A percentile compares a stretch with the other conserved stretches of the same genome.
These are phyloP conservation scores for Ballota nigra DNA, from an alignment of 257 asterid genomes.

Conservation along the genomic window DNA sequence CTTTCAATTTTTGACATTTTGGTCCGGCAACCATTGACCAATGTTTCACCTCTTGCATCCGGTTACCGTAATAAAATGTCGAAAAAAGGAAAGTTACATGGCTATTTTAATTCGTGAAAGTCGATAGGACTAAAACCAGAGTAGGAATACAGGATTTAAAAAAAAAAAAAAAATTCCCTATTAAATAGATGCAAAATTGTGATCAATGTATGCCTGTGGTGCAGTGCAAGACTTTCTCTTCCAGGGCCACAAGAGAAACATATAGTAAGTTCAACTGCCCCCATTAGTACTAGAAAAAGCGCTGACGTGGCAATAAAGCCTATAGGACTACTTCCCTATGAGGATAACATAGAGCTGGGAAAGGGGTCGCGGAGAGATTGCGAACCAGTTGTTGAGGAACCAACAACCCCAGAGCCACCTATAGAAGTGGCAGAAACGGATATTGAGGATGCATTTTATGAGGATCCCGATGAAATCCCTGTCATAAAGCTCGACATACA, in stretches of 20 bases:
- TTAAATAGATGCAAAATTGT: background rate
- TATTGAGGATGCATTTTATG: slow-evolving; percentile 78
- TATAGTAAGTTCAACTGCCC: slow-evolving; percentile 31
- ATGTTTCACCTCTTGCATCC: too few species aligned
- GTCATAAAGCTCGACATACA: slow-evolving; percentile 68
- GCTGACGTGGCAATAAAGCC: slow-evolving; percentile 34
- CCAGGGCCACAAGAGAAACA: slow-evolving; percentile 73
- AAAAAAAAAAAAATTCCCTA: background rate
- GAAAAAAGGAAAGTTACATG: too few species aligned
- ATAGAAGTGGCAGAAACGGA: slow-evolving; percentile 55
- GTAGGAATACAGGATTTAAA: background rate
- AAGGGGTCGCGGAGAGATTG: slow-evolving; percentile 29
- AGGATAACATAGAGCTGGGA: slow-evolving; percentile 34
- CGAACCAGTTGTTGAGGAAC: slow-evolving; percentile 85
- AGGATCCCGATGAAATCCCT: slow-evolving; percentile 92
- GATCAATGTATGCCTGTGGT: slow-evolving; percentile 24
- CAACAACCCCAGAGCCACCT: slow-evolving; percentile 69
- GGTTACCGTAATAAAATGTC: too few species aligned
- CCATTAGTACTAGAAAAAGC: slow-evolving; percentile 28
- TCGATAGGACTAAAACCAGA: background rate
- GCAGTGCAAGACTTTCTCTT: slow-evolving; percentile 95
- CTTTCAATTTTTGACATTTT: too few species aligned
- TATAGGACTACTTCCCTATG: slow-evolving; percentile 47
- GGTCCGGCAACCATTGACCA: too few species aligned
- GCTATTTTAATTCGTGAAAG: too few species aligned